Evolutionary conservation across 2,329 filamentous ascomycete species (phyloP).

Genomic region (Pseudomassariella vexata): DNA sequence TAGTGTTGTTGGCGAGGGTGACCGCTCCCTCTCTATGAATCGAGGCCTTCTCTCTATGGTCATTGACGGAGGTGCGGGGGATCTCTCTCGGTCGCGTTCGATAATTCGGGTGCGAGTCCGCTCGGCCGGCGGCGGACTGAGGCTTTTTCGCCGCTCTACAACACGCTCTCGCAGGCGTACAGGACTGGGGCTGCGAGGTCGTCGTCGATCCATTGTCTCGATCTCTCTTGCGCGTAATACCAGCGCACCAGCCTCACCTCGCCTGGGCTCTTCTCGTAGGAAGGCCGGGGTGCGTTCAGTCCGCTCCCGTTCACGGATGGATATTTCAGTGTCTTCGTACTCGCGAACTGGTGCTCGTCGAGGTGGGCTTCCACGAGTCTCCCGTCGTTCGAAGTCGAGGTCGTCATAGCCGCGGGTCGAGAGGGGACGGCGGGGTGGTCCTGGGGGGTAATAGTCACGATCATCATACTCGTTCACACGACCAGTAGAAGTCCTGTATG

Average conservation of each 20-base stretch:
- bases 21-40: conserved; percentile 34
- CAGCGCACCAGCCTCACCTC: conserved; percentile 42
- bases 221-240: conserved; percentile 51
- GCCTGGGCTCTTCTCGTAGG: conserved; percentile 43
- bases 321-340: conserved; percentile 34
- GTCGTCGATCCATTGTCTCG: conserved; percentile 44
- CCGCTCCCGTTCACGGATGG: conserved; percentile 37
- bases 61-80: conserved; percentile 27
- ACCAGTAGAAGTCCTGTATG: conserved; percentile 16
- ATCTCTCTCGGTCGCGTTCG: conserved; percentile 36
- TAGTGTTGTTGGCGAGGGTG: conserved; percentile 22
- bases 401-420: conserved; percentile 21
- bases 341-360: conserved; percentile 26
- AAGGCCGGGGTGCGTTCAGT: conserved; percentile 41
- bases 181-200: conserved; percentile 37
- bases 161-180: conserved; percentile 36
- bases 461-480: conserved; percentile 37
- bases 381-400: conserved; percentile 18
- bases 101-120: conserved; percentile 23
- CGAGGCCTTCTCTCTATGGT: conserved; percentile 31
- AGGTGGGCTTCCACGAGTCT: conserved; percentile 15
- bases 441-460: conserved; percentile 33
- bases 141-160: conserved; percentile 15
- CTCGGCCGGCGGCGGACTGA: conserved; percentile 8
- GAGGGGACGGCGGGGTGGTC: conserved; percentile 23